Base-by-base conservation (phyloP, 2,329 filamentous ascomycete genomes). In the Ceratocystis colombiana region DNA sequence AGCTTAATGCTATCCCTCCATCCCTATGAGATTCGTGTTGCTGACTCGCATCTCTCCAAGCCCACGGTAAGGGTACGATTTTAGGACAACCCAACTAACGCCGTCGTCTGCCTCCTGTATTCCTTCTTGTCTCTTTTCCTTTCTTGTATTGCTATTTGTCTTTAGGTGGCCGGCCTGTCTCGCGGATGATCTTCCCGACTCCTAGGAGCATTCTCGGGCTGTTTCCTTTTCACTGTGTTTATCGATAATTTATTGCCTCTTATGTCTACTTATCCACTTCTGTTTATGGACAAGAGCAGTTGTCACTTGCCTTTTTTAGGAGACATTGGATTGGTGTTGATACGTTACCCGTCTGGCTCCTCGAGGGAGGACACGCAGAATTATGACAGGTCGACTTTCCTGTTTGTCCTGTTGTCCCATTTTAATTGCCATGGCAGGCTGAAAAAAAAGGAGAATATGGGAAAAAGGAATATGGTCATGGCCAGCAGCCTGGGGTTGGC, bases 301-400 rank as follows among this genome's bases (percentile, higher is more conserved):
- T 25, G 20, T 53, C 48, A 20, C 10, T 48, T 48, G 20, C 22
- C 17, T 28, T 59, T 10, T 28, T 37, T 33, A 33, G 55, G 25
- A 5, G 48, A 10, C 33, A 59, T 33, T 30, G 30, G 55, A 8
- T 30, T 17, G 30, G 55, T 37, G 28, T 25, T 59, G 55, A 33
- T 59, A 33, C 53, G 53, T 59, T 59, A 59, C 53, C 55, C 55
- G 25, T 17, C 28, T 7, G 8, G 25, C 25, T n/a, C 17, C 17
- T 59, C 55, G n/a, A 59, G 55, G 30, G 55, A 59, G 28, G 28
- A 8, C 28, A 37, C n/a, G 25, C 25, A 37, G 55, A 59, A 33
- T 59, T 37, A 59, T 59, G 55, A 59, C 55, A 59, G 55, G 55
- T 33, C 17, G 28, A 37, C 28, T 59, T 59, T 33, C 55, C 55